phyloP scores from a whole-genome alignment of 169 alveolate genomes.

The Eimeria acervulina region DNA sequence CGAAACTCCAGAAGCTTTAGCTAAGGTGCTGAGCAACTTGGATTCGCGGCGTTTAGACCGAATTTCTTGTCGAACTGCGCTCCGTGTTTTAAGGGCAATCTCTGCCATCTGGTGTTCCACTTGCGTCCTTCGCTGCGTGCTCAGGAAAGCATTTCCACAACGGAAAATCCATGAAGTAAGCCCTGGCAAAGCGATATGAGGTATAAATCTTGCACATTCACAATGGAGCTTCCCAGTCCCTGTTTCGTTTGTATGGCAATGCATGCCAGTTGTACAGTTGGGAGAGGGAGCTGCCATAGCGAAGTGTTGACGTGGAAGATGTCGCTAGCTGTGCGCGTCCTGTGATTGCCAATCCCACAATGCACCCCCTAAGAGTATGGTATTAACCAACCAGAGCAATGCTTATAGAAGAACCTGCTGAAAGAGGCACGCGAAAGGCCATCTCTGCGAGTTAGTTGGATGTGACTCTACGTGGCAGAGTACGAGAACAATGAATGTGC shows the following conservation, averaged over 20 bases:
- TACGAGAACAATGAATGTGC: background rate
- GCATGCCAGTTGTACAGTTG: background rate
- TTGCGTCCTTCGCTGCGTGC: background rate
- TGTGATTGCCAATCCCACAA: background rate
- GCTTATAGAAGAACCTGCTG: background rate
- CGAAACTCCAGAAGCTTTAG: background rate
- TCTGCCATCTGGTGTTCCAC: slow-evolving; percentile 23
- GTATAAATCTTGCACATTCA: background rate
- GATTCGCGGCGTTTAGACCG: slow-evolving; percentile 16
- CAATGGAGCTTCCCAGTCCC: background rate
- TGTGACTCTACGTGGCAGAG: background rate
- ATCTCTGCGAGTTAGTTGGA: background rate
- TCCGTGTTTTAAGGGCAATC: slow-evolving; percentile 30
- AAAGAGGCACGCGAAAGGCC: background rate
- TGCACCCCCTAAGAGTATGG: background rate
- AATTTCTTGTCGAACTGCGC: slow-evolving; percentile 60
- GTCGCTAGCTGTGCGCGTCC: too few relatives aligned
- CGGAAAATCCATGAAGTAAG: too few relatives aligned
- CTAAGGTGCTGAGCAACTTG: background rate
- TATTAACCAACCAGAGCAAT: background rate
- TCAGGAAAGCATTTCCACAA: background rate
- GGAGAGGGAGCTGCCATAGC: background rate
- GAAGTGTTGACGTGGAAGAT: background rate
- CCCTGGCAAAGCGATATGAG: background rate
- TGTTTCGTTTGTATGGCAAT: background rate